Conservation (phyloP, 1,284 basidiomycete genomes). For the Phellopilus nigrolimitatus region DNA sequence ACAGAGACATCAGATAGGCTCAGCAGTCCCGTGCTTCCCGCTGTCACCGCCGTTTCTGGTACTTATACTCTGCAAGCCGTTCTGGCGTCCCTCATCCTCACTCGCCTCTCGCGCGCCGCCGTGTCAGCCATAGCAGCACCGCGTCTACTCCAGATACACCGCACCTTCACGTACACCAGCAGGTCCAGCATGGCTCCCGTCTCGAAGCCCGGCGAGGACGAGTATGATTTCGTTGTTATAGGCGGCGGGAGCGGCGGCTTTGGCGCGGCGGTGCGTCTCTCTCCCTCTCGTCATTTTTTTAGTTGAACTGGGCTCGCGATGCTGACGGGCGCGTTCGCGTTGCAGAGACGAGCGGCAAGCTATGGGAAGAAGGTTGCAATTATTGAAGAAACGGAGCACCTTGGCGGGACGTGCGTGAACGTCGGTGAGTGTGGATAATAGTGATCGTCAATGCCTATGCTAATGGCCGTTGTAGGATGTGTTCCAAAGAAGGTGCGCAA, state of each 20-base stretch:
- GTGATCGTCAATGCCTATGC: too few species aligned
- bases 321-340: too few species aligned
- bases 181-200: conserved; percentile 61
- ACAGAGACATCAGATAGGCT: too few species aligned
- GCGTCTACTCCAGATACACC: conserved; percentile 8
- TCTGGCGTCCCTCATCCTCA: conserved; percentile 1
- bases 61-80: too few species aligned
- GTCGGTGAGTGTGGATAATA: too few species aligned
- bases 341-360: too few species aligned
- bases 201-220: conserved; percentile 54
- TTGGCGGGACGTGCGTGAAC: conserved; percentile 97
- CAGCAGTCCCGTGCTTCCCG: too few species aligned
- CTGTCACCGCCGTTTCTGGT: too few species aligned
- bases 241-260: conserved; percentile 84
- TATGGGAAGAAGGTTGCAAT: conserved; percentile 95
- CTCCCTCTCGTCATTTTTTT: too few species aligned
- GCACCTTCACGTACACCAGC: conserved; percentile 18
- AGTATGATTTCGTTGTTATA: conserved; percentile 78
- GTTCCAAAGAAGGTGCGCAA: conserved; percentile 76
- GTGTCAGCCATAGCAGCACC: not conserved
- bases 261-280: conserved; percentile 67
- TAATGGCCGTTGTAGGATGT: too few species aligned
- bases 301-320: too few species aligned
- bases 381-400: conserved; percentile 71
- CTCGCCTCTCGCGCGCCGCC: not conserved